Evolutionary conservation across 805 yeast genomes (phyloP), one percentile per base, ranked within the genome.

Genomic region (Ogataea zsoltii): DNA sequence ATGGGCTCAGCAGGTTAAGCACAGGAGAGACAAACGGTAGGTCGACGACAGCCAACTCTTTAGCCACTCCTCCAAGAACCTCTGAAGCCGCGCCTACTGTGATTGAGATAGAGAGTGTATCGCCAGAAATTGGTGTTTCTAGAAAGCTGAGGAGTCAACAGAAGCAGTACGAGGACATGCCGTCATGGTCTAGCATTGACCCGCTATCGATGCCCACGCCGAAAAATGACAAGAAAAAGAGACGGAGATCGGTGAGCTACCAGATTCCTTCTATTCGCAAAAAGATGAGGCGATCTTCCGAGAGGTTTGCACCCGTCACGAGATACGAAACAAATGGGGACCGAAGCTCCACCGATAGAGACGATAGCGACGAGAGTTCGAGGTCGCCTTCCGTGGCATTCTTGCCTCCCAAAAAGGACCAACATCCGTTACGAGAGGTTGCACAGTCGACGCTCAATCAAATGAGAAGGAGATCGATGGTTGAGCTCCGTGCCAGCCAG

Each of bases 241-340:
- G 80, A 17, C 75, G 80, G 3, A 79, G 76, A 46, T 73, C 76
- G 10, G 79, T 88, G 5, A 79, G 81, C 60, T 88, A 88, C 55
- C 80, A 80, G 15, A 71, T 80, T 28, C 89, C 90, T 0, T 80
- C 91, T 1, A 62, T 85, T 42, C 70, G 85, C 32, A 77, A 75
- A 13, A 86, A 85, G 58, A 74, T 84, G 83, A 75, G 95, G 58
- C 72, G 92, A 52, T 80, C 79, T 28, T 71, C 82, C 0, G 83
- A 70, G 25, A 72, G 74, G 50, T 66, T 82, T 35, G 79, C 79
- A 2, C 41, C 36, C 3, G 38, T 41, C 19, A 34, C 37, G 12
- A 35, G 41, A 19, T 25, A 19, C 37, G 35, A 35, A 12, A 5
- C 34, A 12, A 33, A 30, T 5, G 4, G 30, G 11, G 35, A 35